Percentiles rank a stretch among this genome's conserved stretches.
These are phyloP conservation scores for Rhizopogon rudus DNA, from an alignment of 768 basidiomycete species.

Conservation along the genomic window DNA sequence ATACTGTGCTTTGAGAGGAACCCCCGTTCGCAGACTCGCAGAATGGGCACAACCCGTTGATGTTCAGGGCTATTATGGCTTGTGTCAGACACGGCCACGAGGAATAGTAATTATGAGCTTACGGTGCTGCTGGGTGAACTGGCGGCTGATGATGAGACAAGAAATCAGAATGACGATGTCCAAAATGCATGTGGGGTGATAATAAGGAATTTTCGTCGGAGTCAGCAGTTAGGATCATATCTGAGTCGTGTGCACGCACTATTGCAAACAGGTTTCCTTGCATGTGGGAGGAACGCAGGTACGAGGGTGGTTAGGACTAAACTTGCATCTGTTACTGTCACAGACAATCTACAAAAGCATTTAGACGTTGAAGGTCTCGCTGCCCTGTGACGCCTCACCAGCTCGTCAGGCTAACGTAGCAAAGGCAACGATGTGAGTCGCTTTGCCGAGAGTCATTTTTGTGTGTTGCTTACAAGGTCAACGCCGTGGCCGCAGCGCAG, in stretches of 20 bases:
- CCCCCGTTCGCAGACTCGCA: no score
- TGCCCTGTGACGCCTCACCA: slow-evolving; percentile 12
- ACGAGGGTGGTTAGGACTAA: slow-evolving; percentile 47
- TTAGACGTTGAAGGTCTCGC: slow-evolving; percentile 3
- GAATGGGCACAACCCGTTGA: slow-evolving; percentile 31
- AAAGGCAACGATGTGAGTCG: not conserved
- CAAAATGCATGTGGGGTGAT: not conserved
- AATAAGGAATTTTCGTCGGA: not conserved
- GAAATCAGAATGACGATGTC: not conserved
- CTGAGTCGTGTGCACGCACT: slow-evolving; percentile 29
- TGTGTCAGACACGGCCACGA: not conserved
- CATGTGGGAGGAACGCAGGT: slow-evolving; percentile 39
- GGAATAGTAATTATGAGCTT: slow-evolving; percentile 7
- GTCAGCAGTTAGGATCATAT: not conserved
- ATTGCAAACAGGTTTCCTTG: slow-evolving; percentile 42
- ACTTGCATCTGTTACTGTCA: slow-evolving; percentile 42
- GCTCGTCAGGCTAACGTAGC: slow-evolving; percentile 33
- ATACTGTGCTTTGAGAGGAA: no score
- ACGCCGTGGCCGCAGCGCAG: slow-evolving; percentile 43
- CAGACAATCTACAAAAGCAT: slow-evolving; percentile 37
- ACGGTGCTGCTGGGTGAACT: slow-evolving; percentile 45
- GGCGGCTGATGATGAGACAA: slow-evolving; percentile 26
- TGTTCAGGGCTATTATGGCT: slow-evolving; percentile 32
- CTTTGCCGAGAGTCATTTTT: not conserved
- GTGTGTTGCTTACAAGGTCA: slow-evolving; percentile 31